These are phyloP conservation scores for Lanmaoa pseudosensibilis DNA, from an alignment of 768 basidiomycete genomes.

Conservation along the genomic window DNA sequence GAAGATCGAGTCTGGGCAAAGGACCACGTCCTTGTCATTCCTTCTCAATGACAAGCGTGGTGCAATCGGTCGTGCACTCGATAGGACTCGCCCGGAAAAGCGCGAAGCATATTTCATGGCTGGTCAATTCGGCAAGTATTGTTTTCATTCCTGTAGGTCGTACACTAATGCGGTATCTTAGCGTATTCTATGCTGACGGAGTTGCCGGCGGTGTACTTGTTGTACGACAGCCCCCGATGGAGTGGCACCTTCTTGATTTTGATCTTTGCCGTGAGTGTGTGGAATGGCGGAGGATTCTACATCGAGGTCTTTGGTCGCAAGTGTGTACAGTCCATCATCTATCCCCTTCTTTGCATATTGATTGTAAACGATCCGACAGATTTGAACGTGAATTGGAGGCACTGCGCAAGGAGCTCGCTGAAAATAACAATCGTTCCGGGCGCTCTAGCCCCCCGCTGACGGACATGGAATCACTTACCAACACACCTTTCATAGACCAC, in stretches of 20 bases:
- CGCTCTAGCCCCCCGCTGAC: slow-evolving; percentile 52
- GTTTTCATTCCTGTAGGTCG: neutral
- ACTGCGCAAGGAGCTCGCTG: slow-evolving; percentile 85
- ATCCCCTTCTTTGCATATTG: neutral
- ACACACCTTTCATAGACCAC: slow-evolving; percentile 34
- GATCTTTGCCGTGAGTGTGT: slow-evolving; percentile 85
- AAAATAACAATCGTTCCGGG: slow-evolving; percentile 55
- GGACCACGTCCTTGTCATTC: slow-evolving; percentile 87
- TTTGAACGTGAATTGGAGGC: slow-evolving; percentile 93
- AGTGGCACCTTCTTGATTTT: slow-evolving; percentile 74
- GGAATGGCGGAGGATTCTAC: slow-evolving; percentile 96
- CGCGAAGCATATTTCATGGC: slow-evolving; percentile 77
- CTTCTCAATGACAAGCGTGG: slow-evolving; percentile 88
- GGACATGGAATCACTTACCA: slow-evolving; percentile 41
- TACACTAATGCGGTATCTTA: slow-evolving; percentile 29
- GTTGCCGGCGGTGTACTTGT: slow-evolving; percentile 76
- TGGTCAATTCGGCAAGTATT: slow-evolving; percentile 71
- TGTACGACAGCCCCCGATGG: slow-evolving; percentile 80
- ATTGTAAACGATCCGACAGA: slow-evolving; percentile 39
- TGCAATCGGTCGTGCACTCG: slow-evolving; percentile 71
- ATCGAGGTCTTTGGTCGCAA: slow-evolving; percentile 97
- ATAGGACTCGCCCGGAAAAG: slow-evolving; percentile 56
- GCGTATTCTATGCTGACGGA: slow-evolving; percentile 87
- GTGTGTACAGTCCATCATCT: slow-evolving; percentile 48
- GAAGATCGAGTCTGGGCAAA: slow-evolving; percentile 89